Conservation (phyloP, 257 asterid genomes). For the Plectranthus barbatus region DNA sequence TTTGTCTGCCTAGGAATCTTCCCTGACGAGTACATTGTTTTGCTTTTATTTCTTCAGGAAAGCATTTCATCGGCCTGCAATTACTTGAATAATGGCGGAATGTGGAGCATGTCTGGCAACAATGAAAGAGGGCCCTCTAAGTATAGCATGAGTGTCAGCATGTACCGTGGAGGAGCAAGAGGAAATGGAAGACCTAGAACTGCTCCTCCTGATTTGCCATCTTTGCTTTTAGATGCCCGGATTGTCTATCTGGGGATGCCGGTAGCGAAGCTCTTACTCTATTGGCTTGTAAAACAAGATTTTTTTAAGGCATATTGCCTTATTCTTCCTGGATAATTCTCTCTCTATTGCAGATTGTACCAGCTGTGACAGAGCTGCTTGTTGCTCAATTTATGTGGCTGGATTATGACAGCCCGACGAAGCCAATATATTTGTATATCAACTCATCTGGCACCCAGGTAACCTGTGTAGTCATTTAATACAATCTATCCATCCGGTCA, state of each 20-base stretch:
- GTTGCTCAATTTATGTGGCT: conserved; percentile 87
- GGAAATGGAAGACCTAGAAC: conserved; percentile 61
- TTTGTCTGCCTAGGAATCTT: neutral
- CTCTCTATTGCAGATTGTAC: conserved; percentile 58
- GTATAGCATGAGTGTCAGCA: conserved; percentile 66
- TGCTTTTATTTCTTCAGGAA: conserved; percentile 37
- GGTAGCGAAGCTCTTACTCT: conserved; percentile 33
- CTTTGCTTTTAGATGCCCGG: conserved; percentile 82
- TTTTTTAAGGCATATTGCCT: neutral
- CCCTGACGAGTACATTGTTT: neutral
- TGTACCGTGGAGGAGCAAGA: conserved; percentile 78
- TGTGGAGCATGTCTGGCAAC: conserved; percentile 56
- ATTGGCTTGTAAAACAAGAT: conserved; percentile 4
- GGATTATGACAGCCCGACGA: conserved; percentile 62
- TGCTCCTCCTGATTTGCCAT: conserved; percentile 95
- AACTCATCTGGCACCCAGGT: conserved; percentile 95
- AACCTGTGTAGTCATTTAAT: conserved; percentile 38
- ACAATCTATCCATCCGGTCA: neutral
- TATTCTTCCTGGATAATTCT: neutral
- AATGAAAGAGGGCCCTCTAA: conserved; percentile 48
- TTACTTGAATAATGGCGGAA: conserved; percentile 70
- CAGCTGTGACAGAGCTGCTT: conserved; percentile 84
- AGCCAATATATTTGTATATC: conserved; percentile 86
- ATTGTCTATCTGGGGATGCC: conserved; percentile 97
- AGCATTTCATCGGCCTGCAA: conserved; percentile 62